A percentile compares a stretch with the other conserved stretches of the same genome.
Conservation (phyloP, 2,329 filamentous ascomycete species). For the Aspergillus pseudonomiae region DNA sequence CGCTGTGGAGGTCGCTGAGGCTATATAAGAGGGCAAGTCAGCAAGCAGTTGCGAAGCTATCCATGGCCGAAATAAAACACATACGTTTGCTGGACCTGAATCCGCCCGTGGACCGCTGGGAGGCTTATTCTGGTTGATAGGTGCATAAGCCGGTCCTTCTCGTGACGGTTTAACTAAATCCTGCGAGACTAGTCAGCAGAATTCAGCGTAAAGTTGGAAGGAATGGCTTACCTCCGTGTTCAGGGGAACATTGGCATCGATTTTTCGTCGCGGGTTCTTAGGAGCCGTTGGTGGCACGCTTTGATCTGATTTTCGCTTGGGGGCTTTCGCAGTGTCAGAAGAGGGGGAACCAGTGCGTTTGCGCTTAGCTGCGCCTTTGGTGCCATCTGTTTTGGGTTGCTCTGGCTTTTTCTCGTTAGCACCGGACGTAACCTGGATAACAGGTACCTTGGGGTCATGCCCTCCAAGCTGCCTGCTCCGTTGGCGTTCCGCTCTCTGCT, state of each 20-base stretch:
- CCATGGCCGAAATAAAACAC: constrained; percentile 3
- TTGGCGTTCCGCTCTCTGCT: constrained; percentile 41
- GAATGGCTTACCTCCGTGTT: constrained; percentile 22
- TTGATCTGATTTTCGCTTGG: constrained; percentile 31
- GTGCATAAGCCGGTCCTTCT: constrained; percentile 35
- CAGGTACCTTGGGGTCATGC: constrained; percentile 49
- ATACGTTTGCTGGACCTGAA: constrained; percentile 26
- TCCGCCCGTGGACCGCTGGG: constrained; percentile 19
- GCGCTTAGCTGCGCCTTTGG: constrained; percentile 31
- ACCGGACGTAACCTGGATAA: constrained; percentile 35
- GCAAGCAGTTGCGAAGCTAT: constrained; percentile 7
- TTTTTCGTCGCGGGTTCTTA: constrained; percentile 20
- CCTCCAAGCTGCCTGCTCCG: constrained; percentile 46
- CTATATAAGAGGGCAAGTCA: constrained; percentile 22
- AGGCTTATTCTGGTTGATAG: constrained; percentile 23
- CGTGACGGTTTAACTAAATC: constrained; percentile 45
- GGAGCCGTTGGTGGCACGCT: constrained; percentile 26
- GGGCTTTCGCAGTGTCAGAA: constrained; percentile 26
- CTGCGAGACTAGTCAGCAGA: constrained; percentile 24
- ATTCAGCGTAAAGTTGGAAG: neutral
- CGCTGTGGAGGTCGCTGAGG: constrained; percentile 20
- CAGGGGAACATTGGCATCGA: constrained; percentile 28
- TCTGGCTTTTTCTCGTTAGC: constrained; percentile 16
- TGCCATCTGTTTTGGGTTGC: constrained; percentile 15
- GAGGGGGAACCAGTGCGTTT: constrained; percentile 34